phyloP scores from a whole-genome alignment of 306 rosid genomes.

The Lathyrus tuberosus region DNA sequence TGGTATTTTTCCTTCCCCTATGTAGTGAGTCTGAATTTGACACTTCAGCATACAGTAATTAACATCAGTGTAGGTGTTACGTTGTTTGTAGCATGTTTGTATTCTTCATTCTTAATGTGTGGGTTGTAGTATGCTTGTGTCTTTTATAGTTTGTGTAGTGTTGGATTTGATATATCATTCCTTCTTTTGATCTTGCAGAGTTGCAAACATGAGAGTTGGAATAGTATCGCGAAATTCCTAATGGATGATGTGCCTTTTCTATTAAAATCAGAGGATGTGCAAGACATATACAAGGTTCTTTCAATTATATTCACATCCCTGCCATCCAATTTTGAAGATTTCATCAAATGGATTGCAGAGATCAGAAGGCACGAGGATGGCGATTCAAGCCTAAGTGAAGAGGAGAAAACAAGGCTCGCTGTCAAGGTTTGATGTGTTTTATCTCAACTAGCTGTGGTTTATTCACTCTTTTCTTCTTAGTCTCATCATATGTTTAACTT shows the following conservation, averaged over 20 bases:
- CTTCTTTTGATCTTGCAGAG: conserved; percentile 66
- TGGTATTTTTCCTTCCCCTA: conserved; percentile 56
- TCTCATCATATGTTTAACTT: conserved; percentile 9
- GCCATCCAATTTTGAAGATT: conserved; percentile 82
- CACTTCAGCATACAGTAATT: conserved; percentile 5
- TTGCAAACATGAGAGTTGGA: conserved; percentile 97
- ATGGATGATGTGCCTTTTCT: conserved; percentile 80
- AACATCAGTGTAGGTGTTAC: neutral
- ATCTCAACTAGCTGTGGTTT: conserved; percentile 24
- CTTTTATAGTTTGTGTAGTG: conserved; percentile 29
- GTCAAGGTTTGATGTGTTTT: conserved; percentile 63
- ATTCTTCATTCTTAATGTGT: conserved; percentile 14
- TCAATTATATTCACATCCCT: conserved; percentile 63
- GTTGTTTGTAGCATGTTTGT: conserved; percentile 16
- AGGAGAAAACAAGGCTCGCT: conserved; percentile 83
- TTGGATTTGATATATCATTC: conserved; percentile 24
- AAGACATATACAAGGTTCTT: conserved; percentile 61
- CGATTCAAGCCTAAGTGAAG: conserved; percentile 64
- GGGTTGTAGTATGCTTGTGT: conserved; percentile 4
- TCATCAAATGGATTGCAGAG: conserved; percentile 94
- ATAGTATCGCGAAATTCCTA: conserved; percentile 70
- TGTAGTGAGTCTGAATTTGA: conserved; percentile 26
- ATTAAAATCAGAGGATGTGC: conserved; percentile 65
- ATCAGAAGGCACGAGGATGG: conserved; percentile 85
- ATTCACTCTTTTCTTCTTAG: conserved; percentile 4